These are phyloP conservation scores for Groenewaldozyma tartarivorans DNA, from an alignment of 805 yeast genomes.

Conservation along the genomic window DNA sequence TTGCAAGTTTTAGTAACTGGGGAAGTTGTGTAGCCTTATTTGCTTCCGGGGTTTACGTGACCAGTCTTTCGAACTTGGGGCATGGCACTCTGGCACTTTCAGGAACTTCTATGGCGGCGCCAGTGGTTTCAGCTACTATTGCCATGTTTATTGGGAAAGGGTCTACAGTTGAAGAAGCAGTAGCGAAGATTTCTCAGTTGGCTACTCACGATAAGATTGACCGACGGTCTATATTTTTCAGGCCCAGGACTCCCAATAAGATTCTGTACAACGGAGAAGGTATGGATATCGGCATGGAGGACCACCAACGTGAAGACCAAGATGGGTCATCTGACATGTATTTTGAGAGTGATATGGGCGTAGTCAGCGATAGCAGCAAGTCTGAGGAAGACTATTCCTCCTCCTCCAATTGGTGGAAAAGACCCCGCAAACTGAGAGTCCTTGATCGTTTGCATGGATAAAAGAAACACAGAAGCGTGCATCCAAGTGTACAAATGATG, in stretches of 20 bases:
- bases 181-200: slow-evolving; percentile 13
- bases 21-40: slow-evolving; percentile 79
- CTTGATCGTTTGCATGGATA: no score
- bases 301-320: neutral
- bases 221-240: slow-evolving; percentile 18
- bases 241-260: slow-evolving; percentile 22
- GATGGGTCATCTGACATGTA: no score
- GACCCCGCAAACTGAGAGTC: no score
- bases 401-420: no score
- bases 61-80: slow-evolving; percentile 20
- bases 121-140: slow-evolving; percentile 22
- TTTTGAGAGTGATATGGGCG: no score
- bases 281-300: slow-evolving; percentile 25
- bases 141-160: slow-evolving; percentile 26
- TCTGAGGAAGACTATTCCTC: no score
- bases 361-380: no score
- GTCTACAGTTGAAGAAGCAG: slow-evolving; percentile 18
- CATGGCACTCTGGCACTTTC: slow-evolving; percentile 15
- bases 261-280: slow-evolving; percentile 37
- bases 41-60: slow-evolving; percentile 68
- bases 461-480: no score
- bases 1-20: slow-evolving; percentile 80
- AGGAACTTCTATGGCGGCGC: slow-evolving; percentile 26
- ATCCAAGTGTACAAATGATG: no score
- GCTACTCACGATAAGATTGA: slow-evolving; percentile 21